Base-by-base conservation (phyloP, 1,284 basidiomycete genomes). In the Thecaphora thlaspeos region DNA sequence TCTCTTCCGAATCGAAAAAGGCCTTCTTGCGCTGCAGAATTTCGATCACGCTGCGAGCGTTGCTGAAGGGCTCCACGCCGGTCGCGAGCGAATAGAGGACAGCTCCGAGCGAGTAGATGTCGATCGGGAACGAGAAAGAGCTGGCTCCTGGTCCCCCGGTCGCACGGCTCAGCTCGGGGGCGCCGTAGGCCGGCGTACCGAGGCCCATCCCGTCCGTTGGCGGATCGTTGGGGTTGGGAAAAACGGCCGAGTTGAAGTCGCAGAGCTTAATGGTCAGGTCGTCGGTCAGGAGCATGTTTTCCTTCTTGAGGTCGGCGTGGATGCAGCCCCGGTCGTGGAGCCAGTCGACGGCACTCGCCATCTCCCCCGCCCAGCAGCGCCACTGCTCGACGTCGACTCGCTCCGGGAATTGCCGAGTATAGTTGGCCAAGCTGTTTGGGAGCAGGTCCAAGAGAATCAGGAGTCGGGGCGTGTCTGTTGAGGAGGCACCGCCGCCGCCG, bases 221-320 rank as follows among this genome's bases (percentile, higher is more conserved):
- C 12, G 70, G 73, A 36, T 57, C 64, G 40, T 46, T 50, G 0
- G 73, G 61, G 34, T 65, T 68, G 37, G 70, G 68, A 24, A 75
- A 77, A 17, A 76, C 60, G n/a, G 75, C 73, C 17, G 74, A 73
- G 37, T 73, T 72, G 37, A 77, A 76, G 41, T 77, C 75, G 53
- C 72, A 75, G 3, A 77, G 54, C 51, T 76, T 76, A 45, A 73
- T 51, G 15, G 54, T 21, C 32, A 74, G 61, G 15, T 64, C 55
- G n/a, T 62, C 54, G 15, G 71, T 64, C 24, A 76, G 46, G 34
- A 76, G 56, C 46, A 75, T 68, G 47, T 77, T 77, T 43, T 77
- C 73, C 47, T 70, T 67, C 53, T 77, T 77, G 46, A 77, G 63
- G 48, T 77, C 75, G 11, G 68, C 66, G 39, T 77, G 75, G 4